Conservation (phyloP, 2,329 filamentous ascomycete genomes). For the Penicillium sp. region DNA sequence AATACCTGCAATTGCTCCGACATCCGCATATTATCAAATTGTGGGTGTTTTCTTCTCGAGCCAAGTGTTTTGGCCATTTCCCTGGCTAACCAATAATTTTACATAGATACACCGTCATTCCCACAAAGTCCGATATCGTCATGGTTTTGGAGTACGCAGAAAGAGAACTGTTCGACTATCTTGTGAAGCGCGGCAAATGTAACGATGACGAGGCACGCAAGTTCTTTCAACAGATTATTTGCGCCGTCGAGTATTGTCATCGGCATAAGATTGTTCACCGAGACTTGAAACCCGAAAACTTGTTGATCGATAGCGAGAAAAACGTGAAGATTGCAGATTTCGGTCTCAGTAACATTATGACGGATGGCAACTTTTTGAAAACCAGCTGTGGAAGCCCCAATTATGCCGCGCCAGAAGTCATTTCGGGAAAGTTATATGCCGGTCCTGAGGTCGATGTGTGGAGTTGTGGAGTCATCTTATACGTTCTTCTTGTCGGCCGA, state of each 20-base stretch:
- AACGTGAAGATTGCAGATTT: slow-evolving; percentile 99
- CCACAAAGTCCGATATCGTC: slow-evolving; percentile 88
- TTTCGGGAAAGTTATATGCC: slow-evolving; percentile 94
- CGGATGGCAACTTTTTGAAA: slow-evolving; percentile 97
- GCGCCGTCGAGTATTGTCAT: slow-evolving; percentile 97
- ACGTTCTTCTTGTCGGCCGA: slow-evolving; percentile 61
- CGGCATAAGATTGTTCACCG: slow-evolving; percentile 98
- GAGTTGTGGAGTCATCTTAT: slow-evolving; percentile 62
- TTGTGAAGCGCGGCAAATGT: slow-evolving; percentile 90
- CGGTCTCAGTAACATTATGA: slow-evolving; percentile 99
- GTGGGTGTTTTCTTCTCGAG: slow-evolving; percentile 49
- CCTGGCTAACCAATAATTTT: slow-evolving; percentile 17
- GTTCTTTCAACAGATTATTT: slow-evolving; percentile 99
- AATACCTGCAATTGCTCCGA: slow-evolving; percentile 90
- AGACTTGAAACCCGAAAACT: slow-evolving; percentile 94
- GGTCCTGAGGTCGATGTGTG: slow-evolving; percentile 96
- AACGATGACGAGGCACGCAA: slow-evolving; percentile 87
- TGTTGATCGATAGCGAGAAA: slow-evolving; percentile 88
- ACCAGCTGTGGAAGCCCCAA: slow-evolving; percentile 98
- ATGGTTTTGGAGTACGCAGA: slow-evolving; percentile 99
- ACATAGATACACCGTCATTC: slow-evolving; percentile 87
- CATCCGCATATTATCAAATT: slow-evolving; percentile 99
- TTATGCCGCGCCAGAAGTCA: slow-evolving; percentile 96
- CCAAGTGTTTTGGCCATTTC: background rate
- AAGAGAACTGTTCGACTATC: slow-evolving; percentile 95